These are phyloP conservation scores for Scheffersomyces ergatensis DNA, from an alignment of 805 yeast genomes.

Conservation along the genomic window DNA sequence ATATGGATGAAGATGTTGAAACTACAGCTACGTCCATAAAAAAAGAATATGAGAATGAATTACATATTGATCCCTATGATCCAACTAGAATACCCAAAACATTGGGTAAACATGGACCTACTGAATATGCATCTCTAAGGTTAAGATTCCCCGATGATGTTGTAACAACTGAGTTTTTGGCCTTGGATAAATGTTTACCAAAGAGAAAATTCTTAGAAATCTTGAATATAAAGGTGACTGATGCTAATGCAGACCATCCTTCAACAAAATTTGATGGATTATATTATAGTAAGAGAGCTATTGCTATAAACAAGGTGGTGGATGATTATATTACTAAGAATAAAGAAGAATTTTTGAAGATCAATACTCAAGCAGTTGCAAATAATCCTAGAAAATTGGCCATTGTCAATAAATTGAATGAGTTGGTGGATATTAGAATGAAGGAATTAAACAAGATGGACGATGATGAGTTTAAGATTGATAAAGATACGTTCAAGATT, in stretches of 20 bases:
- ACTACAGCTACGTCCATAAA: too few species aligned
- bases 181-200: slow-evolving; percentile 83
- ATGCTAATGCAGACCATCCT: slow-evolving; percentile 10
- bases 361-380: slow-evolving; percentile 11
- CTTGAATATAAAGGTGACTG: slow-evolving; percentile 38
- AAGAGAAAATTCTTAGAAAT: slow-evolving; percentile 56
- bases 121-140: not conserved
- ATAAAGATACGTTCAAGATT: slow-evolving; percentile 21
- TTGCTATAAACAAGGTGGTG: slow-evolving; percentile 34
- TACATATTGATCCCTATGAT: slow-evolving; percentile 17
- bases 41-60: slow-evolving; percentile 12
- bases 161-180: slow-evolving; percentile 53
- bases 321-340: slow-evolving; percentile 18
- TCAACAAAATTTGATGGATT: slow-evolving; percentile 12
- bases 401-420: slow-evolving; percentile 17
- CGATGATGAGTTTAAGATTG: slow-evolving; percentile 11
- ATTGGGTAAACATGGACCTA: not conserved
- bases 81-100: not conserved
- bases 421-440: slow-evolving; percentile 16
- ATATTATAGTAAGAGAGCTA: slow-evolving; percentile 27
- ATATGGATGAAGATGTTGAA: slow-evolving; percentile 3
- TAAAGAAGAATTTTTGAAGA: slow-evolving; percentile 9
- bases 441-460: slow-evolving; percentile 7
- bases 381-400: slow-evolving; percentile 8
- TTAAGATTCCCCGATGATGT: not conserved